phyloP scores from a whole-genome alignment of 768 basidiomycete genomes.

The Lepiota venenata region DNA sequence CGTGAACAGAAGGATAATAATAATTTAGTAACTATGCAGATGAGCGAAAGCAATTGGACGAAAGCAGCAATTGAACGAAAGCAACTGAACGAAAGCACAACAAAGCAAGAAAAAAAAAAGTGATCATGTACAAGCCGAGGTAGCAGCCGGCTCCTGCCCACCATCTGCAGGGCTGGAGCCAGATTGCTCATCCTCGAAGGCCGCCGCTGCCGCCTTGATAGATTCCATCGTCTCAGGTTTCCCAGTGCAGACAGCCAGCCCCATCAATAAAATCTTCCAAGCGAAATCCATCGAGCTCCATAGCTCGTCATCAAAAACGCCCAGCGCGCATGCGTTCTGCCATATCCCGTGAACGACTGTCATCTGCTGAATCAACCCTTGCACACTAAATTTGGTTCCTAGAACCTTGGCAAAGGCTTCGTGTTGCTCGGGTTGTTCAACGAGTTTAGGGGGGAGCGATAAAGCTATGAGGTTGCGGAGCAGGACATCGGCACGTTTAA shows the following conservation, averaged over 20 bases:
- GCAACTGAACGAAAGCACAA: background rate
- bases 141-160: background rate
- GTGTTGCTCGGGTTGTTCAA: conserved; percentile 18
- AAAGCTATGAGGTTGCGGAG: conserved; percentile 46
- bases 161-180: background rate
- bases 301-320: conserved; percentile 58
- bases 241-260: conserved; percentile 50
- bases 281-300: conserved; percentile 67
- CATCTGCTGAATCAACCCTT: conserved; percentile 46
- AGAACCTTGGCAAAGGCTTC: conserved; percentile 28
- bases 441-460: conserved; percentile 27
- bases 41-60: background rate
- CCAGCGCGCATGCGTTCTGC: conserved; percentile 70
- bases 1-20: conserved; percentile 1
- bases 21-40: background rate
- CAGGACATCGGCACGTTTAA: conserved; percentile 48
- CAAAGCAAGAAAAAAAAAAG: background rate
- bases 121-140: background rate
- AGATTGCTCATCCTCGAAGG: background rate
- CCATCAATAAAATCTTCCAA: conserved; percentile 66
- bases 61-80: background rate
- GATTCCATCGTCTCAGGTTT: conserved; percentile 18
- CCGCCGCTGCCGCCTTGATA: background rate
- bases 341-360: conserved; percentile 61
- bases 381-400: conserved; percentile 37